Base-by-base conservation (phyloP, 768 basidiomycete species). In the Lyophyllum shimeji region DNA sequence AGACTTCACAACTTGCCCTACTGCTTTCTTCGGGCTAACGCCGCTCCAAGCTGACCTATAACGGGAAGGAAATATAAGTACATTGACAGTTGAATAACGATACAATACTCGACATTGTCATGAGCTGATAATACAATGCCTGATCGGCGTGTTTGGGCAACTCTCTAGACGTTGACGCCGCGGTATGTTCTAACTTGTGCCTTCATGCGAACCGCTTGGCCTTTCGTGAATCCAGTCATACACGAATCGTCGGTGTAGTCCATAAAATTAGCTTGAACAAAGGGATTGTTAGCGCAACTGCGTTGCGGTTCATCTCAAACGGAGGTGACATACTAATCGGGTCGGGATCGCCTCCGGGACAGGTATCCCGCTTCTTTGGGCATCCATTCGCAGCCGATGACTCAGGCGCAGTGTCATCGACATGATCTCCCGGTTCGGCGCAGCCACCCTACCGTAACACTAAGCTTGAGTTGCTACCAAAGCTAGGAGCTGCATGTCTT, bases 181-280 rank as follows among this genome's bases (percentile, higher is more conserved):
- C 73, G 71, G 61, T 74, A 75, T 18, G 73, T 73, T 46, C 63
- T 55, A 25, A 75, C 52, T 63, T 74, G 72, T 24, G 56, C 61
- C 45, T 66, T 55, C 62, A 77, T 65, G 52, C 76, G 73, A n/a
- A 67, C 65, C 46, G 65, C 68, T 58, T 80, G 78, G 17, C 79
- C 78, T 27, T 68, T 37, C 13, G 79, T 78, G 67, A 79, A 80
- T 54, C 70, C 67, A 3, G 67, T 75, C 71, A 76, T 76, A 65
- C 77, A 80, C 42, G 63, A 63, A 56, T 82, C 79, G 53, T 74
- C 69, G 6, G 71, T 72, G 69, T 78, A 80, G 63, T 80, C 79
- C 79, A 80, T 80, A 67, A 67, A 79, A 68, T 78, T 78, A 60
- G 68, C 70, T 52, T 49, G 33, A 12, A 29, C 29, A 9, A 29